These are phyloP conservation scores for Juglanconis sp. DNA, from an alignment of 2,329 filamentous ascomycete species.

Conservation along the genomic window DNA sequence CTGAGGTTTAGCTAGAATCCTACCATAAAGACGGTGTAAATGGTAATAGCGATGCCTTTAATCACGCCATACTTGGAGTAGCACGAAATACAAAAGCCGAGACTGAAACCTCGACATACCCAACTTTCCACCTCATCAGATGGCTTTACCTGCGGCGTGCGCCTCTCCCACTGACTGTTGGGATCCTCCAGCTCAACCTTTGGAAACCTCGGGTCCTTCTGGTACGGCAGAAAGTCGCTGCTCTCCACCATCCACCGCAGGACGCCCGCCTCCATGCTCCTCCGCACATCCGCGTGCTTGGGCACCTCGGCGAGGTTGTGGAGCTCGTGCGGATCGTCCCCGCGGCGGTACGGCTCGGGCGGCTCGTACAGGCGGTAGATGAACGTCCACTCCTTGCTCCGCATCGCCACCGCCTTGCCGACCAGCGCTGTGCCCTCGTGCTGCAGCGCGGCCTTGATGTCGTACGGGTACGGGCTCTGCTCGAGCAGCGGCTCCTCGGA, in stretches of 20 bases:
- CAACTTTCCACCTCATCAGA: background rate
- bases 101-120: too few relatives aligned
- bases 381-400: slow-evolving; percentile 36
- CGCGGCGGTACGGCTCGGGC: slow-evolving; percentile 37
- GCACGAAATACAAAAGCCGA: too few relatives aligned
- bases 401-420: slow-evolving; percentile 36
- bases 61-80: too few relatives aligned
- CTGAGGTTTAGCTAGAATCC: too few relatives aligned
- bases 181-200: slow-evolving; percentile 1
- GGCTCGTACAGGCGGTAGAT: slow-evolving; percentile 43
- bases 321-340: slow-evolving; percentile 32
- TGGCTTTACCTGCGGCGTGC: background rate
- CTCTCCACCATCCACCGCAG: slow-evolving; percentile 2
- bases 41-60: too few relatives aligned
- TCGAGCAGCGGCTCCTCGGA: slow-evolving; percentile 42
- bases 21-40: too few relatives aligned
- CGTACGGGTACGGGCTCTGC: slow-evolving; percentile 40
- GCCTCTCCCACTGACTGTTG: slow-evolving; percentile 7
- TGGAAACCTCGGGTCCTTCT: background rate
- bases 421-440: slow-evolving; percentile 39
- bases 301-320: slow-evolving; percentile 32
- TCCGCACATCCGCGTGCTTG: slow-evolving; percentile 7
- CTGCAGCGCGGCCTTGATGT: slow-evolving; percentile 41
- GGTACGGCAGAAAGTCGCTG: background rate
- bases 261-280: slow-evolving; percentile 2